phyloP scores from a whole-genome alignment of 2,329 filamentous ascomycete genomes.

The Xylaria polymorpha region DNA sequence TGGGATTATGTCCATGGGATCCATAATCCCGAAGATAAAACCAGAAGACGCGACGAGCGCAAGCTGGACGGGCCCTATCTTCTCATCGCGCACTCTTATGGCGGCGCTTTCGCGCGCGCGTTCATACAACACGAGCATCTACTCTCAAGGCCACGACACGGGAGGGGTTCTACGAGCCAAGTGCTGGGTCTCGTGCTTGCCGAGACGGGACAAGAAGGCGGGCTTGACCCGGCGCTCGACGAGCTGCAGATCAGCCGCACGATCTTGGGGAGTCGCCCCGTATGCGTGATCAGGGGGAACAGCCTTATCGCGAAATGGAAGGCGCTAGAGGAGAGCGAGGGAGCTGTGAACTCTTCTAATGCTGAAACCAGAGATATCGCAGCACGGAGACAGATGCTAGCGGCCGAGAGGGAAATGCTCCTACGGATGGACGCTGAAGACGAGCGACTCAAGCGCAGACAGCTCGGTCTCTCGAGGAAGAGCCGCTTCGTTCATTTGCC shows the following conservation, averaged over 20 bases:
- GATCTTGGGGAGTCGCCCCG: slow-evolving; percentile 41
- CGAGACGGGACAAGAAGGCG: slow-evolving; percentile 50
- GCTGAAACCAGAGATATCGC: slow-evolving; percentile 15
- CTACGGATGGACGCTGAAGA: slow-evolving; percentile 42
- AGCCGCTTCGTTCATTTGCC: slow-evolving; percentile 42
- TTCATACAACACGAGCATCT: slow-evolving; percentile 39
- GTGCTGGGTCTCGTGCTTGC: slow-evolving; percentile 46
- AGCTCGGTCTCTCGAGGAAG: slow-evolving; percentile 42
- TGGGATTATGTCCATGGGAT: slow-evolving; percentile 32
- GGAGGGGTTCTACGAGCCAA: background rate
- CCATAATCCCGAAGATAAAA: background rate
- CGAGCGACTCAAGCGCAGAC: slow-evolving; percentile 46
- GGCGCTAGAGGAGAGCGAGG: slow-evolving; percentile 37
- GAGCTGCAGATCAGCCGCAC: slow-evolving; percentile 38
- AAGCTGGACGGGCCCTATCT: slow-evolving; percentile 41
- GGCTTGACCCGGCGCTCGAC: slow-evolving; percentile 42
- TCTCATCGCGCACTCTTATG: slow-evolving; percentile 49
- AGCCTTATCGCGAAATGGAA: slow-evolving; percentile 41
- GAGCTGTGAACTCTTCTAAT: slow-evolving; percentile 7
- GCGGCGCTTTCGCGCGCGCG: slow-evolving; percentile 47
- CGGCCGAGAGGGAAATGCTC: slow-evolving; percentile 40
- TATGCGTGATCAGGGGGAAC: slow-evolving; percentile 46
- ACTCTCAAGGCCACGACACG: background rate
- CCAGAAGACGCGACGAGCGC: too few species aligned
- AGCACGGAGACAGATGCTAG: slow-evolving; percentile 21